Base-by-base conservation (phyloP, 257 asterid species). In the Misopates orontium region DNA sequence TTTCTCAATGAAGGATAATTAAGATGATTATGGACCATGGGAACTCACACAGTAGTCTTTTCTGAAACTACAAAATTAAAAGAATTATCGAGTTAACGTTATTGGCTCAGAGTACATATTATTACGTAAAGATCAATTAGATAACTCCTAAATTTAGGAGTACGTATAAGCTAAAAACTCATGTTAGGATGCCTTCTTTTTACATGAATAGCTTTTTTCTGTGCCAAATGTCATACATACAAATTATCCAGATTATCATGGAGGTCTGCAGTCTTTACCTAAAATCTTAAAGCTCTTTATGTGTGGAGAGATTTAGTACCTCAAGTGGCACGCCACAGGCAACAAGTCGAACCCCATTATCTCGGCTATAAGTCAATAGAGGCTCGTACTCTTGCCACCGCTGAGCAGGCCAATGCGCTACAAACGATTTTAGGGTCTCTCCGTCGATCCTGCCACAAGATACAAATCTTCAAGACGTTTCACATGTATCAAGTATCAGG, bases 321-420 rank as follows among this genome's bases (percentile, higher is more conserved):
- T 87, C 94, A 19, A 84, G 81, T 58, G 97, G 98, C 72, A 82
- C 67, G n/a, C 98, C 98, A 81, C 96, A 89, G 0, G 97, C 97
- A 67, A 89, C 80, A 53, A 89, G 79, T 51, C 75, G 81, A 68
- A 92, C 80, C 60, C 87, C 93, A 74, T 87, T 89, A 55, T 85
- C 91, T 10, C 83, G 85, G 76, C 97, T 89, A 73, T 85, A 87
- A 66, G 71, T 79, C 61, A 89, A 75, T 25, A 92, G 80, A 70
- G 93, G 98, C 72, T 89, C 97, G 16, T 89, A 89, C 67, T 89
- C 97, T 83, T 87, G 89, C 97, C 97, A 92, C 20, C 80, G 80
- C 67, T 84, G 79, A 49, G 87, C 67, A 65, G 98, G 78, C 98
- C 98, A 92, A 63, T 85, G 86, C 36, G 83, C 59, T 57, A 89